Evolutionary conservation across 2,329 filamentous ascomycete genomes (phyloP).

Genomic region (Trichoderma sp.): DNA sequence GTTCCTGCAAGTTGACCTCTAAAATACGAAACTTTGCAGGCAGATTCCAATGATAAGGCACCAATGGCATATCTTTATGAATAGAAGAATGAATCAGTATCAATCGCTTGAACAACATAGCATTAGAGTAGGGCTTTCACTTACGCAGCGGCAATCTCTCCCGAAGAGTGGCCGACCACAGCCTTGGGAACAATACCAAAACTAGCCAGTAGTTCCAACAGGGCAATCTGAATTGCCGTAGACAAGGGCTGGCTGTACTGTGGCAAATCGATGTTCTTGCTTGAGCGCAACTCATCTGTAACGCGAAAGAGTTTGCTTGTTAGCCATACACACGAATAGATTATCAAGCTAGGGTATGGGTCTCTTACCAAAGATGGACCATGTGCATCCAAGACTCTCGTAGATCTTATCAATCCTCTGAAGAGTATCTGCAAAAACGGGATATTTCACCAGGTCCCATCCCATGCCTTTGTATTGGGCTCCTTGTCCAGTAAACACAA

Average conservation of each 20-base stretch:
- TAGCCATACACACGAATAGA: neutral
- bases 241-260: constrained; percentile 41
- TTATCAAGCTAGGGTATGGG: neutral
- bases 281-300: constrained; percentile 16
- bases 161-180: constrained; percentile 46
- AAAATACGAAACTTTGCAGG: constrained; percentile 45
- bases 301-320: neutral
- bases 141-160: constrained; percentile 49
- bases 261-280: constrained; percentile 16
- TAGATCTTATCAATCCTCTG: neutral
- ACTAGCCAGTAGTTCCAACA: constrained; percentile 44
- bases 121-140: constrained; percentile 15
- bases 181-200: constrained; percentile 39
- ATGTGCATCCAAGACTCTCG: constrained; percentile 6
- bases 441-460: constrained; percentile 37
- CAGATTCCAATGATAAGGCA: constrained; percentile 29
- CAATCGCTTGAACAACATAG: constrained; percentile 25
- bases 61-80: constrained; percentile 16
- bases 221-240: constrained; percentile 45
- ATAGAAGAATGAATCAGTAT: neutral
- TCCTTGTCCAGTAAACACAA: constrained; percentile 42
- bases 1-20: constrained; percentile 37
- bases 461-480: constrained; percentile 40
- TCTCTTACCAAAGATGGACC: constrained; percentile 22
- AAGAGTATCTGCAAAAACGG: constrained; percentile 38